Evolutionary conservation across 1,284 basidiomycete species (phyloP), one percentile per base, ranked within the genome.

Genomic region (Apiotrichum sp.): DNA sequence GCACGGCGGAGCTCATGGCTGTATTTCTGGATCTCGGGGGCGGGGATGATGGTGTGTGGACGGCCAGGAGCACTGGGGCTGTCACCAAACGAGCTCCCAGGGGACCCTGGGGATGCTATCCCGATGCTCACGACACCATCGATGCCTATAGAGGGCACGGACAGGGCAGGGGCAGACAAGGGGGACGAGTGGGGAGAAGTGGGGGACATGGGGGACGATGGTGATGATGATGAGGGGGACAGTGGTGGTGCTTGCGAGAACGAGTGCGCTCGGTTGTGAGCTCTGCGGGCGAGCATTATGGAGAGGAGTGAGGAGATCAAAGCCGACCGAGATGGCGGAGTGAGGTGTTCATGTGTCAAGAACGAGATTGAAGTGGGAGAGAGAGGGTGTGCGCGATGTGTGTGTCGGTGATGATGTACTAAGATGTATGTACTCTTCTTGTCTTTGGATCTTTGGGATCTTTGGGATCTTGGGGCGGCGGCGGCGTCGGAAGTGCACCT

Each of bases 1-100:
- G 57, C 60, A 1, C 52, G 48, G 10, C 56, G 56, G n/a, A 61
- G 53, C 8, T 49, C 54, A 11, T 54, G 47, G 46, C 53, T 53
- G 52, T 61, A 61, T 45, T 61, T 53, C 31, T 61, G 60, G 31
- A 61, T 59, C 8, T 47, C 47, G 39, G 42, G 38, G 16, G 51
- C 51, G 1, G 58, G 58, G 47, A 48, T 38, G 36, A 48, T 22
- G 9, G 47, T 48, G 47, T 38, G 36, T 9, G 36, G 36, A 38
- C 36, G 36, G 13, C 36, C 36, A 3, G 36, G 36, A 4, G 9
- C 36, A 29, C 29, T 29, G 29, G 29, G 29, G 29, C 29, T 29
- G 29, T 29, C 29, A 29, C 29, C 29, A 3, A 29, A 29, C 29
- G 29, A 29, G 36, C 36, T 13, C 9, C 13, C 13, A 13, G 36